These are phyloP conservation scores for Ustilago trichophora DNA, from an alignment of 1,284 basidiomycete genomes.

Conservation along the genomic window DNA sequence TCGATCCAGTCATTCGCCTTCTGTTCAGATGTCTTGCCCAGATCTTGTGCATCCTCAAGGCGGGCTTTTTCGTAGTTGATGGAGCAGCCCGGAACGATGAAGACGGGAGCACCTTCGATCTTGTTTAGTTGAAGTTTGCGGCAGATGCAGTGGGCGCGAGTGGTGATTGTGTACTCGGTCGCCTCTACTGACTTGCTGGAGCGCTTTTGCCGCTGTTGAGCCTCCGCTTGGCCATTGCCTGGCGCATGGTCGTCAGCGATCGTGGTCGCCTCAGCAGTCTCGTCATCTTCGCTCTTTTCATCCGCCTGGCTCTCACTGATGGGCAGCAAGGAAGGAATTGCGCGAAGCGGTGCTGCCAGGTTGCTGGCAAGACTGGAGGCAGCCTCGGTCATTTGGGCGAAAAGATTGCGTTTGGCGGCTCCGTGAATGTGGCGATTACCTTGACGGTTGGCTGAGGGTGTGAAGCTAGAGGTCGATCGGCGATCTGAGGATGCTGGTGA, in stretches of 20 bases:
- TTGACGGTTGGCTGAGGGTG: slow-evolving; percentile 35
- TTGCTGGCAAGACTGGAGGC: slow-evolving; percentile 33
- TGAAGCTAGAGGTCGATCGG: slow-evolving; percentile 37
- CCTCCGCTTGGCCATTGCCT: neutral
- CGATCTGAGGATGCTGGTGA: slow-evolving; percentile 43
- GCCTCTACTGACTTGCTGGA: neutral
- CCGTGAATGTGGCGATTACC: slow-evolving; percentile 43
- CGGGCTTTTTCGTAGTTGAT: slow-evolving; percentile 32
- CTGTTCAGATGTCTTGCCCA: slow-evolving; percentile 23
- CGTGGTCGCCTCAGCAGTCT: neutral
- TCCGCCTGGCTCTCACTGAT: slow-evolving; percentile 27
- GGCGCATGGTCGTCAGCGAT: neutral
- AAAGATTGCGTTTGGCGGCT: slow-evolving; percentile 23
- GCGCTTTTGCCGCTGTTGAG: neutral
- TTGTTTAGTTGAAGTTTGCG: slow-evolving; percentile 21
- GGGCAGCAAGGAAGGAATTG: slow-evolving; percentile 28
- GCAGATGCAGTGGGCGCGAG: slow-evolving; percentile 33
- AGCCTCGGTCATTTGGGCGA: slow-evolving; percentile 28
- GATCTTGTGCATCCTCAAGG: slow-evolving; percentile 26
- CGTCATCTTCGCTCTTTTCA: slow-evolving; percentile 8
- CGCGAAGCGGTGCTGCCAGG: slow-evolving; percentile 25
- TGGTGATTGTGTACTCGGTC: slow-evolving; percentile 24
- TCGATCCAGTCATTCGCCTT: slow-evolving; percentile 33
- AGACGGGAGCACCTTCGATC: slow-evolving; percentile 27
- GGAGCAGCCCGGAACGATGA: slow-evolving; percentile 48